A percentile compares a stretch with the other conserved stretches of the same genome.
Conservation (phyloP, 192 early-diverging fungal genomes). For the Rhizophagus prolifer region DNA sequence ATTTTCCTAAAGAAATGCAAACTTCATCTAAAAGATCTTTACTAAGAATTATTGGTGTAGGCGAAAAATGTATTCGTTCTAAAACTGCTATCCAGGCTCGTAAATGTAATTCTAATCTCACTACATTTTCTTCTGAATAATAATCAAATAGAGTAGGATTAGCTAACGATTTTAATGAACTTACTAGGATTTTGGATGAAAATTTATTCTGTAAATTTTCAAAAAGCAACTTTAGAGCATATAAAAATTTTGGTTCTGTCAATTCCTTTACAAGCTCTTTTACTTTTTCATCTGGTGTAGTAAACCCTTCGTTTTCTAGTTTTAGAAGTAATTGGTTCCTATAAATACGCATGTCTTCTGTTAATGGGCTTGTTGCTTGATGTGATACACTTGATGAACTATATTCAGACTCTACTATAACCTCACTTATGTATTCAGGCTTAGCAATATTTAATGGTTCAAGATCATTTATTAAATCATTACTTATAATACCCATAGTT, state of each 20-base stretch:
- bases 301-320: too few relatives aligned
- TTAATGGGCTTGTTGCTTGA: too few relatives aligned
- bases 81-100: not conserved
- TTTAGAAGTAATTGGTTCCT: not conserved
- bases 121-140: not conserved
- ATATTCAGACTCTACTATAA: too few relatives aligned
- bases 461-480: too few relatives aligned
- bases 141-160: not conserved
- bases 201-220: not conserved
- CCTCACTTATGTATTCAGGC: too few relatives aligned
- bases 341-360: too few relatives aligned
- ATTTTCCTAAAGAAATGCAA: not conserved
- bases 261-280: not conserved
- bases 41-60: not conserved
- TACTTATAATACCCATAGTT: too few relatives aligned
- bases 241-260: not conserved
- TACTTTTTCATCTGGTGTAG: not conserved
- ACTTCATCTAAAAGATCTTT: not conserved
- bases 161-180: not conserved
- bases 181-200: not conserved
- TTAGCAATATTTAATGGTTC: too few relatives aligned
- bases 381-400: too few relatives aligned
- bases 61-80: not conserved
- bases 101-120: constrained; percentile 3
- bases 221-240: not conserved